A percentile compares a stretch with the other conserved stretches of the same genome.
These are phyloP conservation scores for Tylopilus cervinicoccineus DNA, from an alignment of 768 basidiomycete genomes.

Conservation along the genomic window DNA sequence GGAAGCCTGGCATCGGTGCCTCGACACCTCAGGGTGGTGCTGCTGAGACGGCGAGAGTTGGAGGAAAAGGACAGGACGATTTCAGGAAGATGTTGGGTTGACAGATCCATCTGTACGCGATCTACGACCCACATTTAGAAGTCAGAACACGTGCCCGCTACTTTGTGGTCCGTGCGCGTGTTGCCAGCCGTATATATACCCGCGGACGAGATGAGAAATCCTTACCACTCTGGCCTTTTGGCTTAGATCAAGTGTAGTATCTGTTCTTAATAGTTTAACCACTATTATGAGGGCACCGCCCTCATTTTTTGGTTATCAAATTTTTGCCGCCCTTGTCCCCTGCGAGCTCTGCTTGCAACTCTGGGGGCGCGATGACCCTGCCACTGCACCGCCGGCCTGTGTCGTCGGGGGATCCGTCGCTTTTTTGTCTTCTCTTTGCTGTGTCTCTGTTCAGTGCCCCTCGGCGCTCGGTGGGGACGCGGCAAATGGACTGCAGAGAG, in stretches of 20 bases:
- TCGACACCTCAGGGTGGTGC: constrained; percentile 14
- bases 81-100: constrained; percentile 74
- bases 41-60: constrained; percentile 6
- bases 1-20: constrained; percentile 33
- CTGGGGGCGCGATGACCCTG: constrained; percentile 38
- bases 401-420: constrained; percentile 54
- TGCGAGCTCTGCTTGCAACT: constrained; percentile 42
- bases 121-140: background rate
- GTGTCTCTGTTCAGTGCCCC: background rate
- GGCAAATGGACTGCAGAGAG: constrained; percentile 17
- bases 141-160: background rate
- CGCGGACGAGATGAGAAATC: background rate
- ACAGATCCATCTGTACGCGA: background rate
- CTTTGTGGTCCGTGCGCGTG: constrained; percentile 18
- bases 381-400: constrained; percentile 44
- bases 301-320: constrained; percentile 53
- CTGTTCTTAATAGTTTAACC: constrained; percentile 63
- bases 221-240: constrained; percentile 48
- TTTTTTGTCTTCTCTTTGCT: constrained; percentile 17
- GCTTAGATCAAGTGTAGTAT: constrained; percentile 77
- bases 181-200: constrained; percentile 10
- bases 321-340: constrained; percentile 27
- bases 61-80: constrained; percentile 60
- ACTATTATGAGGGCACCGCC: constrained; percentile 54
- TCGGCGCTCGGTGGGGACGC: background rate